These are phyloP conservation scores for Penicillium oxalicum DNA, from an alignment of 2,329 filamentous ascomycete genomes.

Conservation along the genomic window DNA sequence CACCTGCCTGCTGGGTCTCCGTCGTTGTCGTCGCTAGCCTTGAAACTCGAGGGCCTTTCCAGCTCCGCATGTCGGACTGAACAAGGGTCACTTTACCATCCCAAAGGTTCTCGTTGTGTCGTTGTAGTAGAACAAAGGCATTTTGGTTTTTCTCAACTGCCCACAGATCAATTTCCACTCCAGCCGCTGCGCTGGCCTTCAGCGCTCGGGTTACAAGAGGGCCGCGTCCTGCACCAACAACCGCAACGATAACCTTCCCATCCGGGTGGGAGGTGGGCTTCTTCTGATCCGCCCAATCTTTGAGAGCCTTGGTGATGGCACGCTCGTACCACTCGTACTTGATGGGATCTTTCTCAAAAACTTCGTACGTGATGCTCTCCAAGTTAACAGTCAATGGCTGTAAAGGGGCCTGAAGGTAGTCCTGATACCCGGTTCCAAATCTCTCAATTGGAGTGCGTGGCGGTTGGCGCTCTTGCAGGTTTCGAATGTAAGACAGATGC, in stretches of 20 bases:
- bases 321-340: constrained; percentile 95
- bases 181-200: constrained; percentile 68
- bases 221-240: constrained; percentile 87
- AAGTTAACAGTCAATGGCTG: constrained; percentile 94
- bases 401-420: constrained; percentile 90
- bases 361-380: constrained; percentile 95
- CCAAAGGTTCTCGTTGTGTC: constrained; percentile 82
- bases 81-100: constrained; percentile 73
- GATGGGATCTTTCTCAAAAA: constrained; percentile 96
- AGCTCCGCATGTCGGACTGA: constrained; percentile 94
- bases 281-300: constrained; percentile 66
- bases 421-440: constrained; percentile 71
- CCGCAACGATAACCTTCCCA: constrained; percentile 74
- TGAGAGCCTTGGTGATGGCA: constrained; percentile 73
- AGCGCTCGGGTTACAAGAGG: constrained; percentile 85
- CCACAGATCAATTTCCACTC: constrained; percentile 77
- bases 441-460: constrained; percentile 57
- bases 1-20: constrained; percentile 21
- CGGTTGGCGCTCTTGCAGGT: constrained; percentile 77
- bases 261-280: constrained; percentile 68
- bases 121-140: constrained; percentile 84
- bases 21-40: constrained; percentile 16
- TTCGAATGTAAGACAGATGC: constrained; percentile 74
- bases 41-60: constrained; percentile 65
- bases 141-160: constrained; percentile 98